Conservation (phyloP, 768 basidiomycete species). For the Pisolithus orientalis region DNA sequence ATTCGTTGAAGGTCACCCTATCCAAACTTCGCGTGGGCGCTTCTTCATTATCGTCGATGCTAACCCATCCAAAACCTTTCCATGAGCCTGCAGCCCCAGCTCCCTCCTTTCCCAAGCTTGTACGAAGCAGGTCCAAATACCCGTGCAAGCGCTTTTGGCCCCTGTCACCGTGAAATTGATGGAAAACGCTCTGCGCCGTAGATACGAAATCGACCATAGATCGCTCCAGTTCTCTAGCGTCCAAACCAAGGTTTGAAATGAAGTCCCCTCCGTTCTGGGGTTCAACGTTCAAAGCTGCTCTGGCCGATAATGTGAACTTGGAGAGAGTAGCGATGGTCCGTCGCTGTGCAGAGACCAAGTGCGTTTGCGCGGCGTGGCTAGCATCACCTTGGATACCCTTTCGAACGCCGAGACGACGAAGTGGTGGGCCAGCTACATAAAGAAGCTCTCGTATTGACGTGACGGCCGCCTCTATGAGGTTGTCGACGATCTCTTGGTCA, state of each 20-base stretch:
- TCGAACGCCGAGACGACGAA: slow-evolving; percentile 48
- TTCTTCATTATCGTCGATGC: slow-evolving; percentile 28
- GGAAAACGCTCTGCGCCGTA: slow-evolving; percentile 45
- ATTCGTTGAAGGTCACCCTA: slow-evolving; percentile 26
- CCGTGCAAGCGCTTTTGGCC: slow-evolving; percentile 33
- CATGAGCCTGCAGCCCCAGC: slow-evolving; percentile 46
- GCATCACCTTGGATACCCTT: slow-evolving; percentile 15
- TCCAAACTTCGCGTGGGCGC: slow-evolving; percentile 24
- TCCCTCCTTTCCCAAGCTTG: slow-evolving; percentile 39
- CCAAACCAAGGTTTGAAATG: slow-evolving; percentile 51
- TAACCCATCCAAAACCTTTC: slow-evolving; percentile 50
- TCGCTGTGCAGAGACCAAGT: slow-evolving; percentile 70
- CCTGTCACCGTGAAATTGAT: slow-evolving; percentile 11
- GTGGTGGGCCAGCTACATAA: slow-evolving; percentile 53
- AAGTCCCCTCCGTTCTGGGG: slow-evolving; percentile 18
- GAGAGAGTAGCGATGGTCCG: slow-evolving; percentile 84
- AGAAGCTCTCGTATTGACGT: slow-evolving; percentile 64
- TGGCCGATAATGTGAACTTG: slow-evolving; percentile 78
- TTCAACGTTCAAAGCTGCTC: slow-evolving; percentile 58
- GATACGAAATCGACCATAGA: slow-evolving; percentile 61
- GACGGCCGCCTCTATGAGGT: slow-evolving; percentile 53
- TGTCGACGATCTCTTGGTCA: slow-evolving; percentile 54
- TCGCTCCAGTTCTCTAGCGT: slow-evolving; percentile 68
- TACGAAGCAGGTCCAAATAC: slow-evolving; percentile 28
- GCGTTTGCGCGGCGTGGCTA: slow-evolving; percentile 40